phyloP scores from a whole-genome alignment of 192 early-diverging fungal genomes.

The Coemansia sp. region DNA sequence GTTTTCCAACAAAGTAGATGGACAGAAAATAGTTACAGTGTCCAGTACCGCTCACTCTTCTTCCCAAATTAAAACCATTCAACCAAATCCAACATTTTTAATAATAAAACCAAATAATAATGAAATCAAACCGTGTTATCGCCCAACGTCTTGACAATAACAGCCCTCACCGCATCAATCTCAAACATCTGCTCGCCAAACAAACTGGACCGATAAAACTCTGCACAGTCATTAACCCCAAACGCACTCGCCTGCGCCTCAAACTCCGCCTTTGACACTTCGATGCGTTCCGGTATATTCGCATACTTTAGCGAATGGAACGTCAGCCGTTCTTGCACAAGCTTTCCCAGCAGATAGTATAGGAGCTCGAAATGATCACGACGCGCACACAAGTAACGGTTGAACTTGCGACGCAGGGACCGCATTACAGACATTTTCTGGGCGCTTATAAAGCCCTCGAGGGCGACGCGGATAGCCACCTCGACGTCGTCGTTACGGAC shows the following conservation, averaged over 20 bases:
- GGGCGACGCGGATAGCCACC: conserved; percentile 84
- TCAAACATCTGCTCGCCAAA: conserved; percentile 54
- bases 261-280: conserved; percentile 61
- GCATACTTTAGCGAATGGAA: conserved; percentile 66
- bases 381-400: conserved; percentile 76
- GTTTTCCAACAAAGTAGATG: no score
- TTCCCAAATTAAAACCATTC: not conserved
- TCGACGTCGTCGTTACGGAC: conserved; percentile 91
- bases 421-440: conserved; percentile 93
- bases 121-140: not conserved
- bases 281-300: conserved; percentile 57
- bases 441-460: conserved; percentile 87
- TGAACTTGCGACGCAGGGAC: conserved; percentile 77
- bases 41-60: not conserved
- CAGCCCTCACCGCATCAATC: conserved; percentile 19
- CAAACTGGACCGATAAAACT: conserved; percentile 57
- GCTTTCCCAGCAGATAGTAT: conserved; percentile 68
- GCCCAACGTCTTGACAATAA: conserved; percentile 43
- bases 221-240: conserved; percentile 58
- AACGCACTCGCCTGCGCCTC: conserved; percentile 59
- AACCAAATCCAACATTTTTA: not conserved
- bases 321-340: conserved; percentile 74
- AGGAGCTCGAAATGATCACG: conserved; percentile 83
- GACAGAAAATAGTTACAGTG: not conserved
- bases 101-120: not conserved